These are phyloP conservation scores for Mycotypha africana DNA, from an alignment of 371 early-diverging fungal species.

Conservation along the genomic window DNA sequence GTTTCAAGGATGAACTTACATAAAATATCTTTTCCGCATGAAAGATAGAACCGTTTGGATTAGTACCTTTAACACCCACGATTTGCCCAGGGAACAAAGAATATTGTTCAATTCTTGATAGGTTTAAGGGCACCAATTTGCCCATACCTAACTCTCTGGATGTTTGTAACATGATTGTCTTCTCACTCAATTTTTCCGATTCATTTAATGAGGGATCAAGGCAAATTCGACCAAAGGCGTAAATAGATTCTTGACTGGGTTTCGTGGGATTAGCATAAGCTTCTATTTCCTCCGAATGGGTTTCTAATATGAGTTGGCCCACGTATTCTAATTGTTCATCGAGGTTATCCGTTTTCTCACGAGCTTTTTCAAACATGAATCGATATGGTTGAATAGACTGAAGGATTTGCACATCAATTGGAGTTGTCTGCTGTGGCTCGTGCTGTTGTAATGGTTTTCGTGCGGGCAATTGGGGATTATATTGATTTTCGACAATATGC, in stretches of 20 bases:
- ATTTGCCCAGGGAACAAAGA: slow-evolving; percentile 76
- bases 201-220: slow-evolving; percentile 63
- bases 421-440: no score
- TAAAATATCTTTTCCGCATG: slow-evolving; percentile 17
- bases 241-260: slow-evolving; percentile 37
- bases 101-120: slow-evolving; percentile 48
- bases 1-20: slow-evolving; percentile 9
- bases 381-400: slow-evolving; percentile 59
- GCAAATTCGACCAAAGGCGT: slow-evolving; percentile 63
- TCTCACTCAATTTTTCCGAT: slow-evolving; percentile 59
- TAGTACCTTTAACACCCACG: slow-evolving; percentile 39
- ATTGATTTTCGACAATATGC: slow-evolving; percentile 27
- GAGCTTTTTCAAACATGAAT: slow-evolving; percentile 86
- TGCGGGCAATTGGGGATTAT: slow-evolving; percentile 18
- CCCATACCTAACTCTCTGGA: slow-evolving; percentile 71
- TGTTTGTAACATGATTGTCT: slow-evolving; percentile 73
- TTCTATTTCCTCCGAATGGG: slow-evolving; percentile 43
- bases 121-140: slow-evolving; percentile 56
- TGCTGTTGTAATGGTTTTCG: slow-evolving; percentile 25
- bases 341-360: slow-evolving; percentile 62
- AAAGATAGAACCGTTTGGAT: slow-evolving; percentile 20
- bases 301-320: slow-evolving; percentile 44
- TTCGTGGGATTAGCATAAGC: slow-evolving; percentile 59
- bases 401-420: no score
- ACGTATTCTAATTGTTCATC: slow-evolving; percentile 72